Evolutionary conservation across 768 basidiomycete species (phyloP), one percentile per base, ranked within the genome.

Genomic region (Tylopilus sp.): DNA sequence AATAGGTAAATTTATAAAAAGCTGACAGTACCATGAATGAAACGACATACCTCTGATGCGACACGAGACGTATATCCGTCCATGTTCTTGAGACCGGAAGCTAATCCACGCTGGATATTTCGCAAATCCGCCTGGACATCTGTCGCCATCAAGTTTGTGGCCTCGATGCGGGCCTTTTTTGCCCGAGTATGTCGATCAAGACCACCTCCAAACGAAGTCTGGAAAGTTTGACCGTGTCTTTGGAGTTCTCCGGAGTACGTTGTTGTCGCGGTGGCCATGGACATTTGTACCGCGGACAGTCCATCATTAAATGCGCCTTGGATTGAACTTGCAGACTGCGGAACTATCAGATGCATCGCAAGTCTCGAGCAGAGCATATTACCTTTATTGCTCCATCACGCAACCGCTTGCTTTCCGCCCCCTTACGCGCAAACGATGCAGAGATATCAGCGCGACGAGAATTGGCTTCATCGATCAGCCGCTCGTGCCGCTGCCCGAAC

Each of bases 161-260:
- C 76, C 47, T 89, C 87, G 3, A 85, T 62, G 38, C 89, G 80
- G 34, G 83, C 83, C 44, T 84, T 79, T 63, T 92, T 92, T 16
- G 82, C 78, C 49, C 80, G 76, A 38, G 72, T 70, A 60, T 86
- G 72, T 54, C 81, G 76, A 55, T 89, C 82, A 56, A 88, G 77
- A 29, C 82, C 87, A 85, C 54, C 67, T 41, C 69, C 69, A 54
- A 73, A 81, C 19, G 77, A 73, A 6, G 71, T 61, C 41, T 71
- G 72, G 54, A 84, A 68, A 11, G 62, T 66, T 49, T 79, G 74
- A 2, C 76, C 71, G 36, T 78, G 78, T 34, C 74, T 71, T 47
- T 82, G 78, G 14, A 85, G 65, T 56, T 82, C 78, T 14, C 72
- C 71, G 4, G 80, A 77, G 63, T 86, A 81, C 3, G 75, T 71